Evolutionary conservation across 2,329 filamentous ascomycete species (phyloP).

Genomic region (Neophaeococcomyces aloes): DNA sequence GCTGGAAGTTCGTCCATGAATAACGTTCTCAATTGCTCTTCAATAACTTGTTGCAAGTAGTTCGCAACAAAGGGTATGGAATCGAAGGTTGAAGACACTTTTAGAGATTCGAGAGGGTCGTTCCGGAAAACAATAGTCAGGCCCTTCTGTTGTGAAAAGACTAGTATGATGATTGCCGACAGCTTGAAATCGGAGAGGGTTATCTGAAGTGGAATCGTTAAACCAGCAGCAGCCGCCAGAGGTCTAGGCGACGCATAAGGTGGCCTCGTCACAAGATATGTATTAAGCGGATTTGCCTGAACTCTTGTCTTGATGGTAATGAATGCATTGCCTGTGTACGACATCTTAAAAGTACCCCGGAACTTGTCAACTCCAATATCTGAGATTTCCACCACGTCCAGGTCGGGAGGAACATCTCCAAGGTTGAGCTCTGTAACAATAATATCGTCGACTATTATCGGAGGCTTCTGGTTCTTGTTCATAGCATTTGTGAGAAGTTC

Average conservation of each 20-base stretch:
- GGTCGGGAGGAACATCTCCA: slow-evolving; percentile 81
- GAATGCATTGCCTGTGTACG: slow-evolving; percentile 89
- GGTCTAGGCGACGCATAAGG: slow-evolving; percentile 87
- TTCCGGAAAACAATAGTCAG: slow-evolving; percentile 95
- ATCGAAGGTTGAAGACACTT: slow-evolving; percentile 97
- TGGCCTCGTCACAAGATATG: slow-evolving; percentile 83
- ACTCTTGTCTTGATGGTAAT: slow-evolving; percentile 91
- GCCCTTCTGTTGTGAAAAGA: slow-evolving; percentile 95
- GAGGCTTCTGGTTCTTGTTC: slow-evolving; percentile 94
- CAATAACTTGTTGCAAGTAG: slow-evolving; percentile 91
- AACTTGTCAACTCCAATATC: slow-evolving; percentile 96
- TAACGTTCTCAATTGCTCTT: slow-evolving; percentile 77
- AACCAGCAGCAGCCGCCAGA: slow-evolving; percentile 70
- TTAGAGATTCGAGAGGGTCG: slow-evolving; percentile 92
- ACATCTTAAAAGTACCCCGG: slow-evolving; percentile 98
- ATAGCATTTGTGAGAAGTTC: slow-evolving; percentile 89
- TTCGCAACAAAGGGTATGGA: slow-evolving; percentile 97
- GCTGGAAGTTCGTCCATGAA: slow-evolving; percentile 98
- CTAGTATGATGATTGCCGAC: slow-evolving; percentile 92
- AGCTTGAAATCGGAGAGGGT: slow-evolving; percentile 91
- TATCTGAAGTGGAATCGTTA: slow-evolving; percentile 96
- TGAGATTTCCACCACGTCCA: slow-evolving; percentile 96
- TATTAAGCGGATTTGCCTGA: slow-evolving; percentile 95
- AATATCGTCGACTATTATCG: slow-evolving; percentile 98
- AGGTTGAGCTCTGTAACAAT: slow-evolving; percentile 89